Conservation (phyloP, 306 rosid genomes). For the Hippophae tibetana region DNA sequence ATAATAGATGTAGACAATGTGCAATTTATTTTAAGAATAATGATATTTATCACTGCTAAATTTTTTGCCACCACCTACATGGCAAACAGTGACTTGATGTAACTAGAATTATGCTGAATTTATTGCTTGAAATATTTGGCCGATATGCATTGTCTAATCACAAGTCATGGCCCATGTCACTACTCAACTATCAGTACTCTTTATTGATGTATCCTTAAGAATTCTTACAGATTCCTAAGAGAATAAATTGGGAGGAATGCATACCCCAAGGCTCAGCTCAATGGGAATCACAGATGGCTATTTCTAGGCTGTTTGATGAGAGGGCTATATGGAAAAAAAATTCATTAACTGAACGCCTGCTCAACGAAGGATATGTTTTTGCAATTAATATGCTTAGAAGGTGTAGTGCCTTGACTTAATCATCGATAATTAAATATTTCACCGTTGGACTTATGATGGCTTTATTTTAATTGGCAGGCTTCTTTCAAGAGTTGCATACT, state of each 20-base stretch:
- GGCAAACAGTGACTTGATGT: too few species aligned
- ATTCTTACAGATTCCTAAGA: conserved; percentile 83
- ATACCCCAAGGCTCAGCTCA: conserved; percentile 62
- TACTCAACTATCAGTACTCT: too few species aligned
- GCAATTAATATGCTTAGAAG: conserved; percentile 56
- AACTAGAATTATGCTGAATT: too few species aligned
- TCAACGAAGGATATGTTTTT: conserved; percentile 58
- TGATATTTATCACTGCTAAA: too few species aligned
- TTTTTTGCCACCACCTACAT: too few species aligned
- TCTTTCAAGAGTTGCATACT: conserved; percentile 86
- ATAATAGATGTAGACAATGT: too few species aligned
- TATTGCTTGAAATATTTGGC: too few species aligned
- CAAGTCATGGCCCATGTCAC: too few species aligned
- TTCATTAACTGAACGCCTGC: conserved; percentile 49
- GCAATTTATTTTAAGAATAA: too few species aligned
- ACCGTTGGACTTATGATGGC: conserved; percentile 4
- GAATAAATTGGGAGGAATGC: conserved; percentile 80
- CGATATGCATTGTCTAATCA: too few species aligned
- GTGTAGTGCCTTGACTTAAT: conserved; percentile 25
- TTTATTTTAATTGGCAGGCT: conserved; percentile 44
- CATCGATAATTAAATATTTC: conserved; percentile 15
- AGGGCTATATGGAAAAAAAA: conserved; percentile 77
- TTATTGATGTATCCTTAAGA: conserved; percentile 31
- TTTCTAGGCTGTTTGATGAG: conserved; percentile 74
- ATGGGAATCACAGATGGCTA: conserved; percentile 70